Evolutionary conservation across 1,284 basidiomycete species (phyloP).

Genomic region (Porogramme epimiltina): DNA sequence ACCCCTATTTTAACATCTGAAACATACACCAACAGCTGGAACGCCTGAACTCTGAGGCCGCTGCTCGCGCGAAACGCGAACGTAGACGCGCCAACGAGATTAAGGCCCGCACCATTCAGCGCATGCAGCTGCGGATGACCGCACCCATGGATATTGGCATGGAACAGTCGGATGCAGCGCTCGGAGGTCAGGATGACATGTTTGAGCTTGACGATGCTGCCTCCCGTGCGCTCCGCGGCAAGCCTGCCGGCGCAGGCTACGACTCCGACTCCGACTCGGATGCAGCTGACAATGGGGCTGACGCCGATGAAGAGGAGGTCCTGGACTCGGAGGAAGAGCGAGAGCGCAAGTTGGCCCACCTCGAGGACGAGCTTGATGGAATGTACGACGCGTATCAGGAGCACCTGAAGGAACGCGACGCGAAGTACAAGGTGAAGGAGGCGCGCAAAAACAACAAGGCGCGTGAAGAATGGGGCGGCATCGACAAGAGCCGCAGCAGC

Average conservation of each 20-base stretch:
- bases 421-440: conserved; percentile 90
- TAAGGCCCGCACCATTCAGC: conserved; percentile 85
- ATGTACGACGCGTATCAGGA: conserved; percentile 90
- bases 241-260: conserved; percentile 46
- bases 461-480: conserved; percentile 75
- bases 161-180: conserved; percentile 77
- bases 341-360: conserved; percentile 58
- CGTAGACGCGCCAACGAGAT: conserved; percentile 89
- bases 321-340: conserved; percentile 73
- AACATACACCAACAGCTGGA: conserved; percentile 61
- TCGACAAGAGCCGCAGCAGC: conserved; percentile 50
- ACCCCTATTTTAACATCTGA: background rate
- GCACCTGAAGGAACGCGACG: conserved; percentile 82
- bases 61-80: conserved; percentile 79
- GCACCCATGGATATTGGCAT: conserved; percentile 95
- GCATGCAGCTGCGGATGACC: conserved; percentile 97
- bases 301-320: conserved; percentile 49
- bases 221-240: conserved; percentile 50
- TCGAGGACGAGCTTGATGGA: conserved; percentile 88
- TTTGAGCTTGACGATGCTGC: conserved; percentile 76
- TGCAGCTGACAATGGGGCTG: conserved; percentile 38
- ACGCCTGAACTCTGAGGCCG: conserved; percentile 79
- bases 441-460: conserved; percentile 76
- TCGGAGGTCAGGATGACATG: conserved; percentile 81
- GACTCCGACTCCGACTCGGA: conserved; percentile 52